phyloP scores from a whole-genome alignment of 1,284 basidiomycete genomes.

The Ganoderma sinense region DNA sequence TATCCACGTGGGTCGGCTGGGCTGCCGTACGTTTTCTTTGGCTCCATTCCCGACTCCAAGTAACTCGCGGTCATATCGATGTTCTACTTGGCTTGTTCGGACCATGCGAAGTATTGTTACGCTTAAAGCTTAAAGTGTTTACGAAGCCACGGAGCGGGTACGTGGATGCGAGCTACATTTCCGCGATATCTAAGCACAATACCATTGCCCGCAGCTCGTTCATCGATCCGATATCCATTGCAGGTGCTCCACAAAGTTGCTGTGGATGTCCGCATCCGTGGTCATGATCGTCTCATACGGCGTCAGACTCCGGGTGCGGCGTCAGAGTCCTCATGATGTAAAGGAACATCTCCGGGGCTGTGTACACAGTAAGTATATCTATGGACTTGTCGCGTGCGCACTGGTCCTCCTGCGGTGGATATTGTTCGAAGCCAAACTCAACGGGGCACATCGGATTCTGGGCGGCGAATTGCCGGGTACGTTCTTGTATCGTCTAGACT shows the following conservation, averaged over 20 bases:
- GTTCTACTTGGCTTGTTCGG: not conserved
- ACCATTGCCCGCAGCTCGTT: not conserved
- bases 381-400: slow-evolving; percentile 7
- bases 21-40: not conserved
- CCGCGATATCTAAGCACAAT: not conserved
- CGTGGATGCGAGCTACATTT: not conserved
- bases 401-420: not conserved
- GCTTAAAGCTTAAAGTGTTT: not conserved
- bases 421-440: slow-evolving; percentile 12
- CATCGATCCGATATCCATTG: slow-evolving; percentile 26
- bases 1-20: not conserved
- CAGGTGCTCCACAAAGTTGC: slow-evolving; percentile 5
- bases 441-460: slow-evolving; percentile 1
- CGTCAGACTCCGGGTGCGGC: slow-evolving; percentile 14
- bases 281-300: slow-evolving; percentile 22
- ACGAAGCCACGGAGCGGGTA: not conserved
- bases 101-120: not conserved
- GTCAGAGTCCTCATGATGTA: slow-evolving; percentile 20
- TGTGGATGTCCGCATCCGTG: slow-evolving; percentile 13
- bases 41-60: not conserved
- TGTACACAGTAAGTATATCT: slow-evolving; percentile 14
- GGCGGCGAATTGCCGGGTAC: slow-evolving; percentile 22
- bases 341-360: slow-evolving; percentile 10
- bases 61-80: not conserved
- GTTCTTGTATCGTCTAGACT: slow-evolving; percentile 9